Evolutionary conservation across 2,329 filamentous ascomycete genomes (phyloP).

Genomic region (Pestalotiopsis sp.): DNA sequence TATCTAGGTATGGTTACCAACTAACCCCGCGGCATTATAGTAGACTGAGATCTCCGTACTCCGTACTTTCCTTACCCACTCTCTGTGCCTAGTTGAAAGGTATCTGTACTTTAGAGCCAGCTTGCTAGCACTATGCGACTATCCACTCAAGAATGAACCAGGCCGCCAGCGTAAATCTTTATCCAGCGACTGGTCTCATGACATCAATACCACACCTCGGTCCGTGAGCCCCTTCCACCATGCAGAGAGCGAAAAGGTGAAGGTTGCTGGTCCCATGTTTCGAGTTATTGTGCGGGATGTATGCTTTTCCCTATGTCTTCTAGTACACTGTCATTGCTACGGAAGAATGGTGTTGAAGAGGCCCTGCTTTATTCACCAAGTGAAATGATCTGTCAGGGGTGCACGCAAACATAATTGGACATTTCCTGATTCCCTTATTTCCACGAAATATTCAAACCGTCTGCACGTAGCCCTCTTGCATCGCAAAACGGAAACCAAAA

Average conservation of each 20-base stretch:
- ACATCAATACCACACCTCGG: neutral
- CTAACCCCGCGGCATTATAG: too few relatives aligned
- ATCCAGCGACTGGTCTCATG: neutral
- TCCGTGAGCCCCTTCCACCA: neutral
- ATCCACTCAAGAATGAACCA: neutral
- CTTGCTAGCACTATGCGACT: too few relatives aligned
- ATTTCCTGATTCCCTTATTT: neutral
- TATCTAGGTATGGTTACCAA: too few relatives aligned
- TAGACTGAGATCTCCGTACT: too few relatives aligned
- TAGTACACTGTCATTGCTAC: neutral
- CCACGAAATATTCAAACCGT: neutral
- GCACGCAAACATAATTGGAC: neutral
- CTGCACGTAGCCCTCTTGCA: neutral
- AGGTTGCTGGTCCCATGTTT: neutral
- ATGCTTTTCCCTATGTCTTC: neutral
- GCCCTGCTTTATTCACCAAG: neutral
- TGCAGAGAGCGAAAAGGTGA: neutral
- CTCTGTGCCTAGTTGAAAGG: too few relatives aligned
- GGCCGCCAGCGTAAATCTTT: neutral
- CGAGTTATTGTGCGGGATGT: neutral
- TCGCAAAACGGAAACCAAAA: neutral
- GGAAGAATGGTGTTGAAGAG: neutral
- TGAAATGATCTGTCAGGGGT: neutral
- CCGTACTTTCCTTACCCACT: too few relatives aligned
- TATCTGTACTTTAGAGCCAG: too few relatives aligned